Base-by-base conservation (phyloP, 106 monocot genomes). In the Xerophyta viscosa region DNA sequence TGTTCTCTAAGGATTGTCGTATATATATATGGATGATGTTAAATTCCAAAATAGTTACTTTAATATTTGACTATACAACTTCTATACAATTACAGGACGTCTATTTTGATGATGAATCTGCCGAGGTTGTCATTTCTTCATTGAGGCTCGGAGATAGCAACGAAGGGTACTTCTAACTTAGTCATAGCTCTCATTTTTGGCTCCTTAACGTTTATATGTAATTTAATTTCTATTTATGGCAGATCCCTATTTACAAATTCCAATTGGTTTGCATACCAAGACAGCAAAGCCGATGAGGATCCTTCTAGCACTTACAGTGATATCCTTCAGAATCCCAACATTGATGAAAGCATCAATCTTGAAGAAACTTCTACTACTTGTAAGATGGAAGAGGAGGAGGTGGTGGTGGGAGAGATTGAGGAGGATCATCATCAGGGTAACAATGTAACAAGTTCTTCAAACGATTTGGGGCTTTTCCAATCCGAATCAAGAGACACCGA, bases 231-330 rank as follows among this genome's bases (percentile, higher is more conserved):
- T 52, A 49, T 60, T 48, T 10, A 31, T 48, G 58, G 65, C 66
- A 66, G 80, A 33, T 69, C 59, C 45, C 68, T 83, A 7, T 88
- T 88, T 44, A 83, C 88, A 42, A 87, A 87, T 58, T 88, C 88
- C 3, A 82, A 88, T 42, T 88, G 88, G 88, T 88, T 88, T 70
- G 75, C 88, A 37, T 83, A 79, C 31, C 64, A 75, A 63, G 82
- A 79, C 11, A 81, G 81, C 45, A 67, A 63, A 53, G 46, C 46
- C 29, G 24, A 23, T 9, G 63, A 63, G 27, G 72, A 60, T 45
- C 58, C 64, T 50, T 39, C 41, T 37, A 67, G 54, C 67, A 56
- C 56, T 41, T 62, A 61, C 9, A 33, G 41, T 4, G 9, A 52
- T 15, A 56, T n/a, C n/a, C n/a, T n/a, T n/a, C n/a, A n/a, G n/a